Base-by-base conservation (phyloP, 768 basidiomycete genomes). In the Strobilomyces echinocephalus region DNA sequence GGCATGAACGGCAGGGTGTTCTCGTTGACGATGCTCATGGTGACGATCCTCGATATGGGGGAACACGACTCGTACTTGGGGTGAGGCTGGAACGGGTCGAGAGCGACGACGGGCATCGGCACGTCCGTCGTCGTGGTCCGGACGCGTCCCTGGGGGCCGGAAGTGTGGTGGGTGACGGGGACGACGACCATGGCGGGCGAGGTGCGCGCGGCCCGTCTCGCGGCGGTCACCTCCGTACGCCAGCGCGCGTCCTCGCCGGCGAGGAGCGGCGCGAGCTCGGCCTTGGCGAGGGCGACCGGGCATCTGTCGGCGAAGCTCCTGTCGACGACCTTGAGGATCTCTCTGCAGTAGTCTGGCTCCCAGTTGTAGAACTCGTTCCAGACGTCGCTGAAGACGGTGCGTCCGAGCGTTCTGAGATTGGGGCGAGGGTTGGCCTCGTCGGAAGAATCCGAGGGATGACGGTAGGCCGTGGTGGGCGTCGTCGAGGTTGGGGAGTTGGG, bases 341-440 rank as follows among this genome's bases (percentile, higher is more conserved):
- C 59, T n/a, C 35, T 24, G 49, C 70, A 75, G 8, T 71, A 57
- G 0, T 49, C 53, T 2, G 62, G 59, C 53, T 80, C 78, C 75
- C 76, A 78, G n/a, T 50, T 49, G 45, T 80, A 79, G 58, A 79
- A 81, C 8, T 74, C 72, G 4, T 60, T 40, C 79, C 80, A 81
- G 28, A 74, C 65, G 1, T 58, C 54, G 33, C 62, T 59, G 58
- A 76, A 79, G 30, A 73, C 61, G 5, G 49, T 41, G 4, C 61
- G 57, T 4, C 68, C 76, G 40, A 63, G 52, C 58, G 21, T 10
- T 15, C 8, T 15, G 58, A 45, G 4, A 21, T 50, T 6, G 31
- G 8, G 31, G 18, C 5, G n/a, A 43, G 42, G 5, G 16, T 20
- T 18, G 16, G 14, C 18, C 2, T 42, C 18, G 48, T 20, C 38